Evolutionary conservation across 78 protist species (phyloP).

Genomic region (Acrasis kona): DNA sequence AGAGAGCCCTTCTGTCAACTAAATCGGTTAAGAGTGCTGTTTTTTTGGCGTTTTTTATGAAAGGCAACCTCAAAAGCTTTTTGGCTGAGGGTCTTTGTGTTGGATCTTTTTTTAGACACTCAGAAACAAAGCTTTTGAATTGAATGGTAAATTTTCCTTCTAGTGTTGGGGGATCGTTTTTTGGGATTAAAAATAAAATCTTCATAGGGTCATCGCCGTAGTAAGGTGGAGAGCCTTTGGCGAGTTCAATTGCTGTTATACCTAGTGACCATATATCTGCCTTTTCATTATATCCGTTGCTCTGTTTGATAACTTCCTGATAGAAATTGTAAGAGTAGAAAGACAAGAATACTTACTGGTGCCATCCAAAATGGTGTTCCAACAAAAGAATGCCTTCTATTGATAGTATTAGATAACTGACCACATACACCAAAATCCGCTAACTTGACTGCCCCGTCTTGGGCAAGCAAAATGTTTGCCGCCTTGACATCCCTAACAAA

Average conservation of each 20-base stretch:
- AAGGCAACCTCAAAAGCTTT: constrained; percentile 80
- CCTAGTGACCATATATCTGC: constrained; percentile 99
- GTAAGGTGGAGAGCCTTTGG: constrained; percentile 91
- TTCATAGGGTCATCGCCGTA: constrained; percentile 86
- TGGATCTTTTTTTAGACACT: constrained; percentile 84
- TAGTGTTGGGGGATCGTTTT: constrained; percentile 80
- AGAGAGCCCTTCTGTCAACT: constrained; percentile 31
- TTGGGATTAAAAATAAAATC: constrained; percentile 88
- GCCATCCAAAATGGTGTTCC: constrained; percentile 99
- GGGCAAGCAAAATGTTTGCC: constrained; percentile 81
- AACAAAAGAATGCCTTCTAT: constrained; percentile 30
- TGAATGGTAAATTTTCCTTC: constrained; percentile 45
- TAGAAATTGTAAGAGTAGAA: not conserved
- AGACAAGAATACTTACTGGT: constrained; percentile 83
- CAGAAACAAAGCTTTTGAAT: constrained; percentile 73
- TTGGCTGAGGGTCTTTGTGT: constrained; percentile 70
- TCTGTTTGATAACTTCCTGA: constrained; percentile 89
- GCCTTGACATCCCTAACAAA: constrained; percentile 97
- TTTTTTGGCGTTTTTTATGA: constrained; percentile 57
- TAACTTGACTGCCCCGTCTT: constrained; percentile 82
- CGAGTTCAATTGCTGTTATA: constrained; percentile 95
- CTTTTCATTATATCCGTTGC: constrained; percentile 36
- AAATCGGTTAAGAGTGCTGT: constrained; percentile 50
- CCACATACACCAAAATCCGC: constrained; percentile 98
- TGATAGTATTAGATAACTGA: constrained; percentile 45